Conservation (phyloP, 306 rosid species). For the Dryas alaskensis region DNA sequence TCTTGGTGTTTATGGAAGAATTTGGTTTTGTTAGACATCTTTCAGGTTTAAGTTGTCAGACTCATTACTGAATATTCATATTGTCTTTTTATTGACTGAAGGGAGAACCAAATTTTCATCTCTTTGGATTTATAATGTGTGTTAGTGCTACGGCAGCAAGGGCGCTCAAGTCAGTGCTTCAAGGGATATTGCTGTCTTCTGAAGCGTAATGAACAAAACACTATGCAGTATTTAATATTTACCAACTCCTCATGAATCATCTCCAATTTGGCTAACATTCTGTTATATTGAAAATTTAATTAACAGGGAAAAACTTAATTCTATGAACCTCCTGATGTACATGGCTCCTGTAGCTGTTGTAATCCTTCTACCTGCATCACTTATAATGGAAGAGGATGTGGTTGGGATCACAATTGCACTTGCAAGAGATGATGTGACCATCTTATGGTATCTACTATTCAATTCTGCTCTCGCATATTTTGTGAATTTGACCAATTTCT, state of each 20-base stretch:
- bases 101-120: slow-evolving; percentile 99
- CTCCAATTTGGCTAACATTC: background rate
- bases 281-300: background rate
- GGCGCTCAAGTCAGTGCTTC: slow-evolving; percentile 89
- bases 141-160: slow-evolving; percentile 94
- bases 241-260: background rate
- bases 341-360: slow-evolving; percentile 95
- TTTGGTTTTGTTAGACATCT: background rate
- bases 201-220: slow-evolving; percentile 63
- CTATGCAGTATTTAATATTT: background rate
- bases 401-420: slow-evolving; percentile 91
- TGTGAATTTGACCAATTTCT: slow-evolving; percentile 87
- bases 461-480: slow-evolving; percentile 85
- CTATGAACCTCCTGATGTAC: slow-evolving; percentile 96
- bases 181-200: slow-evolving; percentile 89
- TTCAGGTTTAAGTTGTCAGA: background rate
- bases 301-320: slow-evolving; percentile 90
- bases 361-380: slow-evolving; percentile 96
- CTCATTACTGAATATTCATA: background rate
- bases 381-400: slow-evolving; percentile 86
- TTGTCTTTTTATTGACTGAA: slow-evolving; percentile 32
- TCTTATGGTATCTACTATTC: slow-evolving; percentile 86
- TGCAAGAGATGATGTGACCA: slow-evolving; percentile 82
- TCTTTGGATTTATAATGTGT: slow-evolving; percentile 87
- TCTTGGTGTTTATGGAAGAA: background rate